Base-by-base conservation (phyloP, 139 green algal species). In the Tetraselmis chui region DNA sequence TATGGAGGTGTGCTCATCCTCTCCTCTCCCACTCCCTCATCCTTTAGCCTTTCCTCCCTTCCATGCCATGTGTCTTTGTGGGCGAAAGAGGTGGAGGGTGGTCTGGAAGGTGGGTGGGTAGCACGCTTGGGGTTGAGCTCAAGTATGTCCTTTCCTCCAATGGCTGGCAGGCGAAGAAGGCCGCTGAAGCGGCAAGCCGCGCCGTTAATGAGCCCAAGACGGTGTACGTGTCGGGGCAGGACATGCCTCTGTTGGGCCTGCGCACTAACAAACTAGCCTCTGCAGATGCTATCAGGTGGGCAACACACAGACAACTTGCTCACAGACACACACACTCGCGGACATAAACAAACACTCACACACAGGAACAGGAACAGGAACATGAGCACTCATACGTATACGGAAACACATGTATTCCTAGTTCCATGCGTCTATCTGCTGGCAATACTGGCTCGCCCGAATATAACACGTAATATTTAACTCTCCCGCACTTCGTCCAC, bases 221-320 rank as follows among this genome's bases (percentile, higher is more conserved):
- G 18, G 45, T 67, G 45, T 67, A 67, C 45, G 45, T 67, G 45
- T 5, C 45, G 11, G 92, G 88, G 11, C 45, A 45, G 0, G 59
- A 78, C 30, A 90, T 96, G 87, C 93, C 93, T 0, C 81, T 95
- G 30, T 32, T 96, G 1, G 92, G 92, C 0, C 82, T 95, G 30
- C 92, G 92, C 28, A 97, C 93, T 2, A 93, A 91, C 83, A 88
- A 88, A 2, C 45, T 91, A 18, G 78, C 77, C 74, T 83, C 80
- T 26, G 30, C 87, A 1, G 85, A 92, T n/a, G 76, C 79, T 1
- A 83, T 96, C 32, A 91, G 84, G 87, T 90, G 23, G 11, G 45
- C n/a, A n/a, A n/a, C n/a, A n/a, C n/a, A n/a, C n/a, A n/a, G n/a
- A n/a, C n/a, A n/a, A n/a, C n/a, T n/a, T n/a, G n/a, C n/a, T n/a